Evolutionary conservation across 2,329 filamentous ascomycete genomes (phyloP), one percentile per base, ranked within the genome.

Genomic region (Thermoascus crustaceus): DNA sequence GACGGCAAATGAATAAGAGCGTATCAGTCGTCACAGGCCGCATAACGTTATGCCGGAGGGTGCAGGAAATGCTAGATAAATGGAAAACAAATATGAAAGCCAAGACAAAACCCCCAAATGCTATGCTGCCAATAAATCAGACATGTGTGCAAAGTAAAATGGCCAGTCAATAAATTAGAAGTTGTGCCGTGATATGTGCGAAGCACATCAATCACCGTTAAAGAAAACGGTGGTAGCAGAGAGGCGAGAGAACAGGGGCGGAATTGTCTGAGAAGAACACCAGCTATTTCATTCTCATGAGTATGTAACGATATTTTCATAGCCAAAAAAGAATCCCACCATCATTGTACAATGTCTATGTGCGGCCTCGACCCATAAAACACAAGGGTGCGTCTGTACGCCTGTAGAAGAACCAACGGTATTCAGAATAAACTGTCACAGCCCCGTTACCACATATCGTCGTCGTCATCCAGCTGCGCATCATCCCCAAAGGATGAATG

Each of bases 381-480:
- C 52, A 37, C 39, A 44, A 49, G 49, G 55, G 53, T 57, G 54
- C 56, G 52, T 46, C 44, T 41, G 40, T 49, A 42, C 40, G 45
- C 42, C 32, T 43, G 46, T 43, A 48, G 42, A 49, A 48, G 42
- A 49, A 41, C 32, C 43, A 46, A 49, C 41, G 44, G 43, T 45
- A 53, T 42, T 29, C 41, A 50, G 34, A 33, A 20, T 43, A 29
- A 37, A 39, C 34, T 34, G 34, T 47, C 38, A 44, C 32, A 35
- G 50, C 29, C 42, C 38, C 40, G 30, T 68, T 55, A 69, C 67
- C 67, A 70, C 65, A 69, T 68, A 46, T 68, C 64, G 39, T 63
- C 58, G 41, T 66, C 62, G 32, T 59, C 58, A 42, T 64, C 58
- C 44, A 61, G 45, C 39, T 64, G 62, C 34, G 53, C 53, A 46